A percentile compares a stretch with the other conserved stretches of the same genome.
Conservation (phyloP, 2,329 filamentous ascomycete species). For the Cercospora sesami region DNA sequence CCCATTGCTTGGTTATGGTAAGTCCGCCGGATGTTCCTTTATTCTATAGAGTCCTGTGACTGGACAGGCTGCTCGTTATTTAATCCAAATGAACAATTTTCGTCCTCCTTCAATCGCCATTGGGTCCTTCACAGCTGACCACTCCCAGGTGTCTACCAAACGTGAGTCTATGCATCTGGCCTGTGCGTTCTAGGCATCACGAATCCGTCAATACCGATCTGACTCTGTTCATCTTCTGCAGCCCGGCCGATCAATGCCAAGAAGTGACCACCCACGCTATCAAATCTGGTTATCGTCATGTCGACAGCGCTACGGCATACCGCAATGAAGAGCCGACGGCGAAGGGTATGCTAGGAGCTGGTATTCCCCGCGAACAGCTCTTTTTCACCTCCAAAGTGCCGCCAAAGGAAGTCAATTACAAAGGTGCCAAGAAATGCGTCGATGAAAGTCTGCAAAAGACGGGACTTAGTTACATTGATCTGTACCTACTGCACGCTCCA, state of each 20-base stretch:
- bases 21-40: constrained; percentile 26
- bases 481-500: constrained; percentile 55
- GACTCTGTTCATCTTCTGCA: background rate
- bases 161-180: constrained; percentile 22
- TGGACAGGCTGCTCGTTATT: no score
- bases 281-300: constrained; percentile 58
- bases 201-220: background rate
- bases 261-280: constrained; percentile 59
- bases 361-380: constrained; percentile 55
- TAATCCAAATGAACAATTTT: no score
- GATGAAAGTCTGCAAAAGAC: constrained; percentile 62
- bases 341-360: constrained; percentile 54
- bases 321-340: constrained; percentile 59
- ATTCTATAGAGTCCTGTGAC: no score
- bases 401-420: constrained; percentile 58
- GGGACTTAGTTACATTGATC: constrained; percentile 49
- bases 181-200: background rate
- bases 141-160: constrained; percentile 39
- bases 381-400: constrained; percentile 66
- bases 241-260: constrained; percentile 57
- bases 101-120: background rate
- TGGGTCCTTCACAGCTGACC: background rate
- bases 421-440: constrained; percentile 64
- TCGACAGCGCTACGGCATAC: constrained; percentile 61
- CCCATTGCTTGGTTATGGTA: constrained; percentile 61